Percentiles rank a stretch among this genome's conserved stretches.
These are phyloP conservation scores for Thermochaetoides dissita DNA, from an alignment of 2,329 filamentous ascomycete genomes.

Conservation along the genomic window DNA sequence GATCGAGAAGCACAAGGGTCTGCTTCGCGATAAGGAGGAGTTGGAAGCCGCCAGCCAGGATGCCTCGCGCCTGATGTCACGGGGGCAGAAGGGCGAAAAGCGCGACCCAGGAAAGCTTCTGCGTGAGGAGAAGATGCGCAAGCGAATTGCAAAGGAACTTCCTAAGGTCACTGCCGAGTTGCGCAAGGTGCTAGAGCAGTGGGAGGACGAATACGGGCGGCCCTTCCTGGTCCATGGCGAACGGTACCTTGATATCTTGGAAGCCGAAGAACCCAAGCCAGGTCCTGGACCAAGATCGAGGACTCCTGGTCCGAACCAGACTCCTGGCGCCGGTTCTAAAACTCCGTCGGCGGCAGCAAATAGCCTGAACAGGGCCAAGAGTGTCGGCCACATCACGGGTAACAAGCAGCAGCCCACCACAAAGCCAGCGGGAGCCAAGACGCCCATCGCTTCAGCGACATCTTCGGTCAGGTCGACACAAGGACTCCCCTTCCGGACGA, in stretches of 20 bases:
- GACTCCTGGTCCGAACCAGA: slow-evolving; percentile 53
- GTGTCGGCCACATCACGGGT: slow-evolving; percentile 20
- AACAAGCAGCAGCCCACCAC: slow-evolving; percentile 18
- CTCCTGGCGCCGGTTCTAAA: slow-evolving; percentile 12
- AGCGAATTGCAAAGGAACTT: slow-evolving; percentile 88
- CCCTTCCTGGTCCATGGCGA: slow-evolving; percentile 90
- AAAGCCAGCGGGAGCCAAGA: slow-evolving; percentile 32
- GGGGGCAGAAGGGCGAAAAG: slow-evolving; percentile 83
- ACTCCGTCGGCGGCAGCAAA: slow-evolving; percentile 18
- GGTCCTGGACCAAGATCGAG: slow-evolving; percentile 55
- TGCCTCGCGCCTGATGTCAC: slow-evolving; percentile 80
- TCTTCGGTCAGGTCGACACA: no score
- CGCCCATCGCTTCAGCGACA: slow-evolving; percentile 27
- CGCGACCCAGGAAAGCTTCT: slow-evolving; percentile 88
- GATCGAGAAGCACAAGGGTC: slow-evolving; percentile 67
- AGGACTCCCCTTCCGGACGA: slow-evolving; percentile 2
- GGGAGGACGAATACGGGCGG: slow-evolving; percentile 87
- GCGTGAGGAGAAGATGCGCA: slow-evolving; percentile 95
- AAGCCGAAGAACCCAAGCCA: slow-evolving; percentile 44
- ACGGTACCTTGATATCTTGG: slow-evolving; percentile 76
- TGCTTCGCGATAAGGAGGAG: slow-evolving; percentile 77
- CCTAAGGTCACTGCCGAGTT: slow-evolving; percentile 84
- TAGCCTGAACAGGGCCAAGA: slow-evolving; percentile 24
- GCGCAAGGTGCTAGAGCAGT: slow-evolving; percentile 63
- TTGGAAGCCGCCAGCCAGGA: slow-evolving; percentile 86